Conservation (phyloP, 225 moss, liverwort and hornwort genomes). For the Asterella californica region DNA sequence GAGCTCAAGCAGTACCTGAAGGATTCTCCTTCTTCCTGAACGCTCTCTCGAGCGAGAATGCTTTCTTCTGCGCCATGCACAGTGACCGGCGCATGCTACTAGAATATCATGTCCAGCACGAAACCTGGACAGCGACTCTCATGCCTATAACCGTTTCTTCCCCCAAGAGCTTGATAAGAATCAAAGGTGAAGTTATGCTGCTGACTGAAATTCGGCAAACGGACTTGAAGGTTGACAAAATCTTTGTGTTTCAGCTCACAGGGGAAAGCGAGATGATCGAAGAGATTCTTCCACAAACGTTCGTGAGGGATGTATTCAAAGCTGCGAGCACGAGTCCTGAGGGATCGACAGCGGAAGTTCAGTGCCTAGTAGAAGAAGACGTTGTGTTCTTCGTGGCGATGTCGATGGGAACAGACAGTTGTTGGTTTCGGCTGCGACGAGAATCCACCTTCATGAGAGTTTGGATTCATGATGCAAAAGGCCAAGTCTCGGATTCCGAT, state of each 20-base stretch:
- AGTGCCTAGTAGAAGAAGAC: not conserved
- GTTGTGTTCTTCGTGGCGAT: not conserved
- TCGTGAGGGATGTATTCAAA: not conserved
- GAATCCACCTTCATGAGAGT: not conserved
- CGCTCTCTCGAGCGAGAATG: not conserved
- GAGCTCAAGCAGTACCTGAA: not conserved
- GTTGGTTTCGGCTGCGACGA: not conserved
- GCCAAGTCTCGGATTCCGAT: not conserved
- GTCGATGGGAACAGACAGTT: not conserved
- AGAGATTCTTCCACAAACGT: not conserved
- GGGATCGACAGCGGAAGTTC: not conserved
- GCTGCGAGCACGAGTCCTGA: not conserved
- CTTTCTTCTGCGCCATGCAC: not conserved
- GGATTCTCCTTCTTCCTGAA: conserved; percentile 14
- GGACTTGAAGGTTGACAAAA: not conserved
- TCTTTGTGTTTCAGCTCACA: not conserved
- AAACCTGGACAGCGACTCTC: not conserved
- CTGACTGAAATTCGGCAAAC: not conserved
- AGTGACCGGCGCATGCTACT: not conserved
- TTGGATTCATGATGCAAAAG: not conserved
- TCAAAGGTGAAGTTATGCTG: not conserved
- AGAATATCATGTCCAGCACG: not conserved
- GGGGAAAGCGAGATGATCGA: not conserved
- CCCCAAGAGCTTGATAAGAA: not conserved
- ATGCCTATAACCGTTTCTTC: not conserved